Evolutionary conservation across 306 rosid species (phyloP).

Genomic region (Pterocarpus santalinus): DNA sequence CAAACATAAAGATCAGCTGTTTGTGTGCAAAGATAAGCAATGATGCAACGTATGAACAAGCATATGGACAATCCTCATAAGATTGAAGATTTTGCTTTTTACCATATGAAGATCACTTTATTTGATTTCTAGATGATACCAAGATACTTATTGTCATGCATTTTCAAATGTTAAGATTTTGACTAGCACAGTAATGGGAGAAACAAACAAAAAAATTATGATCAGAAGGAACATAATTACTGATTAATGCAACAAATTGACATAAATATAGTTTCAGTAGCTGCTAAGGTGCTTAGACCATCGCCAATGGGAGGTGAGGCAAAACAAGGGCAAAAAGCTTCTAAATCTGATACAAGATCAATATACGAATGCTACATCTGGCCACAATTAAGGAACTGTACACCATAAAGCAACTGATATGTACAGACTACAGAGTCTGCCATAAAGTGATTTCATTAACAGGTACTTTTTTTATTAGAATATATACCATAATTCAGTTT

Average conservation of each 20-base stretch:
- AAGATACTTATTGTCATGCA: not conserved
- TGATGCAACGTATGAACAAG: not conserved
- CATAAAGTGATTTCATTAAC: not conserved
- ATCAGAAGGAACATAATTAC: constrained; percentile 2
- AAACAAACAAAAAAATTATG: not conserved
- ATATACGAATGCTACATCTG: not conserved
- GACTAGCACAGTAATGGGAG: constrained; percentile 8
- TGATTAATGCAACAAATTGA: not conserved
- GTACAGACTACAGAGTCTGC: not conserved
- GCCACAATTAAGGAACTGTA: not conserved
- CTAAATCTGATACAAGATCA: not conserved
- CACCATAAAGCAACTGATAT: not conserved
- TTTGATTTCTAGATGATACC: not conserved
- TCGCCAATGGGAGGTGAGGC: not conserved
- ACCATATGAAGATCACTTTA: not conserved
- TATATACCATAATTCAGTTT: not conserved
- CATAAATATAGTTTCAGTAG: not conserved
- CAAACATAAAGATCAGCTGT: constrained; percentile 30
- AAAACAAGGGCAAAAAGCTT: not conserved
- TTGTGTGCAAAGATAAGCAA: not conserved
- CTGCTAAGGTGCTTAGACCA: not conserved
- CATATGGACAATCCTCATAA: not conserved
- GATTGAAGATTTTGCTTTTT: no score
- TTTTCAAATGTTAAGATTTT: not conserved
- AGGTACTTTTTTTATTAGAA: not conserved